These are phyloP conservation scores for Didymellaceae sp. DNA, from an alignment of 2,329 filamentous ascomycete genomes.

Conservation along the genomic window DNA sequence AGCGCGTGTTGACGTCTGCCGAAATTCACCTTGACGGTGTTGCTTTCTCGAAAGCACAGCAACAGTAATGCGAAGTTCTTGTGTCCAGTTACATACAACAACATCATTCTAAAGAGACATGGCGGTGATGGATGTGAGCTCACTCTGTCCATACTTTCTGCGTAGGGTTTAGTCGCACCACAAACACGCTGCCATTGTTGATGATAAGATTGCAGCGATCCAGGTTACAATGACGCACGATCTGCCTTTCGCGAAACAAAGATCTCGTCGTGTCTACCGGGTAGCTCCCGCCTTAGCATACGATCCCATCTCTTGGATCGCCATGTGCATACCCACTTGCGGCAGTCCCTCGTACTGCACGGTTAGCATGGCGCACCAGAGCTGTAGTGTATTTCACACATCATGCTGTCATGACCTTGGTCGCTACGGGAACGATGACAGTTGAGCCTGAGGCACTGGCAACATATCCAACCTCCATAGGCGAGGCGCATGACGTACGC, in stretches of 20 bases:
- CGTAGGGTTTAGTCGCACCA: too few species aligned
- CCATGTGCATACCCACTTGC: conserved; percentile 17
- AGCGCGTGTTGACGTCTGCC: conserved; percentile 29
- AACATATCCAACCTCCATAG: not conserved
- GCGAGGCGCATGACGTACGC: conserved; percentile 21
- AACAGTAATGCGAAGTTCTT: not conserved
- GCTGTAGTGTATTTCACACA: conserved; percentile 2
- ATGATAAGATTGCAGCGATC: not conserved
- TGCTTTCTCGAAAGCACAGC: not conserved
- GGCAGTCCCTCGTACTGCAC: conserved; percentile 11
- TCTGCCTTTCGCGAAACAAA: conserved; percentile 2
- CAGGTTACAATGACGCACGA: conserved; percentile 4
- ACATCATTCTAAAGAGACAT: too few species aligned
- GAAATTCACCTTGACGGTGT: not conserved
- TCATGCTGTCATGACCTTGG: conserved; percentile 32
- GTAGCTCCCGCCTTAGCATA: conserved; percentile 24
- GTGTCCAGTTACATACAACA: not conserved
- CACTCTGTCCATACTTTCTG: too few species aligned
- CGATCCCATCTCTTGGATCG: conserved; percentile 19
- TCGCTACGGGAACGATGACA: conserved; percentile 12
- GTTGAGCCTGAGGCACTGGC: conserved; percentile 2
- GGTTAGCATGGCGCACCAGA: conserved; percentile 9
- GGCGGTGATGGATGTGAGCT: too few species aligned
- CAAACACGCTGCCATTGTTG: not conserved
- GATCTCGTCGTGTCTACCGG: not conserved